Percentiles rank a stretch among this genome's conserved stretches.
These are phyloP conservation scores for Saccharomycopsis hybrid DNA, from an alignment of 1,139 yeast species.

Conservation along the genomic window DNA sequence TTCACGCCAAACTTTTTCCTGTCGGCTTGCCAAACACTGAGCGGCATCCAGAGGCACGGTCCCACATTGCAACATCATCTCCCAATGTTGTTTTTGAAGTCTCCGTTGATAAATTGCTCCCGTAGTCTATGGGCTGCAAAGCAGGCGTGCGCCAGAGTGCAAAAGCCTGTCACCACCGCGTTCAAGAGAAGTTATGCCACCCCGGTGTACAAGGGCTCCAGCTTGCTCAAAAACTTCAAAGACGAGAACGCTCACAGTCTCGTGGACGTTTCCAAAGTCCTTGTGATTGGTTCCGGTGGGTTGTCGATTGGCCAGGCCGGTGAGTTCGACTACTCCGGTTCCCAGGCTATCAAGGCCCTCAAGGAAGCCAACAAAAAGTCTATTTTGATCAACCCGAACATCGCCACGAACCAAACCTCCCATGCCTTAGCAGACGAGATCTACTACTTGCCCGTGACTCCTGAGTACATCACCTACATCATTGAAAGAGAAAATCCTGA, in stretches of 20 bases:
- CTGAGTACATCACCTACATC: conserved; percentile 89
- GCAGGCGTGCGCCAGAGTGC: neutral
- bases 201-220: conserved; percentile 36
- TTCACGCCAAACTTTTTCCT: too few relatives aligned
- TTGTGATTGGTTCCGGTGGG: conserved; percentile 97
- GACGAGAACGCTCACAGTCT: conserved; percentile 64
- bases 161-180: neutral
- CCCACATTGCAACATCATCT: too few relatives aligned
- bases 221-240: conserved; percentile 40
- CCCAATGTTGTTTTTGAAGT: neutral
- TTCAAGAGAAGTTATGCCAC: conserved; percentile 7
- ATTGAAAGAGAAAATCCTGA: conserved; percentile 96
- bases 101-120: neutral
- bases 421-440: conserved; percentile 94
- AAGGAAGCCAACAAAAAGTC: conserved; percentile 84
- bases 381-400: conserved; percentile 89
- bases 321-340: conserved; percentile 96
- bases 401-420: conserved; percentile 96
- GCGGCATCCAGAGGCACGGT: too few relatives aligned
- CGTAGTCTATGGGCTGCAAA: too few relatives aligned
- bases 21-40: too few relatives aligned
- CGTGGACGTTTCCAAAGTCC: conserved; percentile 78
- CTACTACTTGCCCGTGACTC: conserved; percentile 91
- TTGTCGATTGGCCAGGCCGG: conserved; percentile 99
- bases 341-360: conserved; percentile 95